Conservation (phyloP, 2,329 filamentous ascomycete species). For the Stagonosporopsis chrysanthemi region DNA sequence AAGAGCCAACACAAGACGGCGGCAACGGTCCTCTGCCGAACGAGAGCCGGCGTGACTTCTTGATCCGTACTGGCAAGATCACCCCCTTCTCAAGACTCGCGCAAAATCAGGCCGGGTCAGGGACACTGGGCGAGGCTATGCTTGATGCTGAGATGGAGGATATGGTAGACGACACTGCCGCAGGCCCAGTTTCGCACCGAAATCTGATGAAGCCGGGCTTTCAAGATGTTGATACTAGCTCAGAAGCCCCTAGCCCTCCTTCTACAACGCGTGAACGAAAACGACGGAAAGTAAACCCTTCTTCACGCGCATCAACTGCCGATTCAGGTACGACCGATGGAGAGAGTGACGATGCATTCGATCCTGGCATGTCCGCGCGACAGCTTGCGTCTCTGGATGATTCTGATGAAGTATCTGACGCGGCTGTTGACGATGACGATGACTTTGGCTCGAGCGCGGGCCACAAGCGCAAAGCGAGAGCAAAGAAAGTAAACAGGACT, state of each 20-base stretch:
- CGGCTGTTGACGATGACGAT: slow-evolving; percentile 48
- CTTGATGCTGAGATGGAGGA: slow-evolving; percentile 81
- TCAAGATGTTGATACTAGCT: slow-evolving; percentile 39
- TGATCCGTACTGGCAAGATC: slow-evolving; percentile 96
- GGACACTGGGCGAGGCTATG: slow-evolving; percentile 77
- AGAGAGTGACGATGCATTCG: slow-evolving; percentile 53
- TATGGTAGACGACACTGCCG: slow-evolving; percentile 55
- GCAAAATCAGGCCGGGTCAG: slow-evolving; percentile 68
- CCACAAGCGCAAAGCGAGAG: slow-evolving; percentile 49
- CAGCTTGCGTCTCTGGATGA: slow-evolving; percentile 50
- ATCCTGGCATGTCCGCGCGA: slow-evolving; percentile 51
- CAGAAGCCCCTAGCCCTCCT: slow-evolving; percentile 43
- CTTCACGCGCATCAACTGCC: slow-evolving; percentile 29
- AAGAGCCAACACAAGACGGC: slow-evolving; percentile 51
- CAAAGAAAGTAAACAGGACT: slow-evolving; percentile 37
- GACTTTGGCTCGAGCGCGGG: slow-evolving; percentile 32
- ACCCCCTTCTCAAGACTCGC: slow-evolving; percentile 89
- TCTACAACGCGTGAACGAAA: slow-evolving; percentile 48
- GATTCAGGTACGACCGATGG: slow-evolving; percentile 33
- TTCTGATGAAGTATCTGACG: slow-evolving; percentile 47
- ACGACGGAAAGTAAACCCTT: slow-evolving; percentile 41
- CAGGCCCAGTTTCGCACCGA: slow-evolving; percentile 55
- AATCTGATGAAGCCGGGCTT: slow-evolving; percentile 60
- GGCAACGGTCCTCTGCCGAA: slow-evolving; percentile 72
- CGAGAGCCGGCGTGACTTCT: slow-evolving; percentile 85